Evolutionary conservation across 306 rosid species (phyloP).

Genomic region (Lotus japonicus): DNA sequence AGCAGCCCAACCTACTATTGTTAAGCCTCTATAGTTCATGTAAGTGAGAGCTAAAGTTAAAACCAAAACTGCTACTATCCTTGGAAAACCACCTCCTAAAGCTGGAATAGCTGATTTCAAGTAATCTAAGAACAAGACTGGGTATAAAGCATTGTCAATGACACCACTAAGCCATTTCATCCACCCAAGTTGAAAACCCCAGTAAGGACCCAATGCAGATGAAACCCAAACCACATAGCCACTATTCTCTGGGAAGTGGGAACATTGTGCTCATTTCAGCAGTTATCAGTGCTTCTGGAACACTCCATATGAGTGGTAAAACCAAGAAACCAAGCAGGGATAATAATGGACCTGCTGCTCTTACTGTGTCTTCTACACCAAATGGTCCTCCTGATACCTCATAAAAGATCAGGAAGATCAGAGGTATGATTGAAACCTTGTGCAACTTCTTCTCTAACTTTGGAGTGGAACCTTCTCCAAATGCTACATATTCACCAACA

Average conservation of each 20-base stretch:
- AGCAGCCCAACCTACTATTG: constrained; percentile 62
- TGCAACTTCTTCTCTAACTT: neutral
- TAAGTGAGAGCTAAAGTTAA: constrained; percentile 48
- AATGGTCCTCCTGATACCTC: constrained; percentile 74
- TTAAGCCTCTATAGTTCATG: constrained; percentile 59
- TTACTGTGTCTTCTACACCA: constrained; percentile 57
- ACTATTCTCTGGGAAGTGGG: constrained; percentile 62
- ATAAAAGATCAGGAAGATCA: constrained; percentile 53
- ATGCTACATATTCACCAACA: neutral
- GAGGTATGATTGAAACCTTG: constrained; percentile 30
- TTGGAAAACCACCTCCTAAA: constrained; percentile 43
- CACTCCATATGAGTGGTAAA: constrained; percentile 57
- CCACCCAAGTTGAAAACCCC: constrained; percentile 75
- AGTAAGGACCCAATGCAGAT: constrained; percentile 57
- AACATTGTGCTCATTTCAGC: constrained; percentile 69
- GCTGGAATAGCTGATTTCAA: constrained; percentile 48
- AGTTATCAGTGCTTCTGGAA: constrained; percentile 64
- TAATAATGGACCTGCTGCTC: constrained; percentile 57
- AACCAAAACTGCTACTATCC: constrained; percentile 31
- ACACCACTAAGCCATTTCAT: constrained; percentile 74
- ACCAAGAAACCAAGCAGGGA: constrained; percentile 47
- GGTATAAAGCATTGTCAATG: constrained; percentile 62
- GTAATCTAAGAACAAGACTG: constrained; percentile 56
- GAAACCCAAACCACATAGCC: constrained; percentile 74
- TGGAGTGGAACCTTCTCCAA: constrained; percentile 17